These are phyloP conservation scores for Mortierella sp. DNA, from an alignment of 371 early-diverging fungal species.

Conservation along the genomic window DNA sequence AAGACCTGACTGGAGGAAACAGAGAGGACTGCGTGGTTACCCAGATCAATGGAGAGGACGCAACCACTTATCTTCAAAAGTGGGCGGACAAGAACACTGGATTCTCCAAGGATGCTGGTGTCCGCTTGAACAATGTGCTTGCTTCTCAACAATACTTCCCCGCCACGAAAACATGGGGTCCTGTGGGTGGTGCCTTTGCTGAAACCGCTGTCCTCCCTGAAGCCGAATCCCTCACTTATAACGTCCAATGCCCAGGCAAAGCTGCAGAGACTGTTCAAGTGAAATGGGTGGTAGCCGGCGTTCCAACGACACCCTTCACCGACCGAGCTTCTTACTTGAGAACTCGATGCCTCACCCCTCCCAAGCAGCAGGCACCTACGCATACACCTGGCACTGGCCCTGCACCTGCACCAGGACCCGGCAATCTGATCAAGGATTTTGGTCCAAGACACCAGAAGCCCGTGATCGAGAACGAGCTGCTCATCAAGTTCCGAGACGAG, in stretches of 20 bases:
- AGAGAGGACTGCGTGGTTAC: constrained; percentile 19
- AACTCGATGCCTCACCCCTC: constrained; percentile 13
- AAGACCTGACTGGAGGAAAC: neutral
- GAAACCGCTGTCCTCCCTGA: constrained; percentile 1
- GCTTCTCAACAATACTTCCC: neutral
- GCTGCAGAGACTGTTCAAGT: neutral
- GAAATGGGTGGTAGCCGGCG: constrained; percentile 1
- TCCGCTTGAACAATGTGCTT: constrained; percentile 27
- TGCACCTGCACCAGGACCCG: no score
- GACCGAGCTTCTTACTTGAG: constrained; percentile 16
- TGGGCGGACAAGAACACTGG: constrained; percentile 4
- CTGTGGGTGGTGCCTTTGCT: constrained; percentile 9
- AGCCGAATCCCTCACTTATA: constrained; percentile 1
- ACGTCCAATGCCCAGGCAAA: constrained; percentile 6
- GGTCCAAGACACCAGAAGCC: neutral
- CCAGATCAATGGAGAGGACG: constrained; percentile 20
- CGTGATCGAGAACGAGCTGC: neutral
- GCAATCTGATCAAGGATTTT: neutral
- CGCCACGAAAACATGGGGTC: constrained; percentile 10
- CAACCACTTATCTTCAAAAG: constrained; percentile 8
- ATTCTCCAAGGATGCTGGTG: constrained; percentile 23
- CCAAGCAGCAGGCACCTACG: no score
- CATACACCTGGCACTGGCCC: neutral
- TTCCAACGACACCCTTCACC: neutral
- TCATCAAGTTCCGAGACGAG: neutral